Conservation (phyloP, 2,329 filamentous ascomycete genomes). For the Hypoxylon sp. region DNA sequence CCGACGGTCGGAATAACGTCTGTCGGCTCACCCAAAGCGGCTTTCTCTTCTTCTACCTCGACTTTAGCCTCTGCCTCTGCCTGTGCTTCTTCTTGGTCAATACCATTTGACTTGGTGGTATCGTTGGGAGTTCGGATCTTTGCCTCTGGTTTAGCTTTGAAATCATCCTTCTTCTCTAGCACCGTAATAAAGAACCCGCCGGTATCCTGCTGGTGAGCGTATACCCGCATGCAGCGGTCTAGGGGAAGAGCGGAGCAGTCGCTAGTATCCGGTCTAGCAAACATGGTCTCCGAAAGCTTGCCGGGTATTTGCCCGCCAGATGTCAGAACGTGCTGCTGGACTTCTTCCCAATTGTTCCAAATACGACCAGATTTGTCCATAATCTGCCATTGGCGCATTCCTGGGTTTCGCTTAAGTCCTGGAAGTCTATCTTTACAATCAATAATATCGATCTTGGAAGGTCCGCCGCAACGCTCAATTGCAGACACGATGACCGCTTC, state of each 20-base stretch:
- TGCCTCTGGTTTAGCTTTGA: slow-evolving; percentile 77
- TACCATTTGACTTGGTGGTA: slow-evolving; percentile 30
- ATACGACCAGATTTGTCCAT: slow-evolving; percentile 86
- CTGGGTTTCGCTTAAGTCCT: slow-evolving; percentile 77
- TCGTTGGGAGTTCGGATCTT: slow-evolving; percentile 48
- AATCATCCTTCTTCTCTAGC: slow-evolving; percentile 88
- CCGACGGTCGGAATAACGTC: slow-evolving; percentile 46
- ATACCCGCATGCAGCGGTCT: slow-evolving; percentile 91
- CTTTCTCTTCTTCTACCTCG: slow-evolving; percentile 49
- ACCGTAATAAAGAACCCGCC: slow-evolving; percentile 98
- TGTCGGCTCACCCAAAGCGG: slow-evolving; percentile 45
- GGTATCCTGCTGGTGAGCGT: slow-evolving; percentile 94
- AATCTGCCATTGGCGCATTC: slow-evolving; percentile 84
- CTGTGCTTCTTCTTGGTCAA: slow-evolving; percentile 31
- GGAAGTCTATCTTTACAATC: slow-evolving; percentile 83
- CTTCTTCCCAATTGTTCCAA: slow-evolving; percentile 83
- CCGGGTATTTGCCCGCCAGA: slow-evolving; percentile 68
- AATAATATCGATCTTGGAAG: slow-evolving; percentile 80
- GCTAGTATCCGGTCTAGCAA: slow-evolving; percentile 67
- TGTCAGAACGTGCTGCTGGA: slow-evolving; percentile 73
- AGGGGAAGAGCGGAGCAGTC: slow-evolving; percentile 74
- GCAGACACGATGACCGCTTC: slow-evolving; percentile 90
- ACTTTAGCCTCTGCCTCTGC: slow-evolving; percentile 39
- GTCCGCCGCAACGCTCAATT: slow-evolving; percentile 87
- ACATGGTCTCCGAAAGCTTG: slow-evolving; percentile 83